Base-by-base conservation (phyloP, 2,329 filamentous ascomycete genomes). In the Camptophora hylomeconis region DNA sequence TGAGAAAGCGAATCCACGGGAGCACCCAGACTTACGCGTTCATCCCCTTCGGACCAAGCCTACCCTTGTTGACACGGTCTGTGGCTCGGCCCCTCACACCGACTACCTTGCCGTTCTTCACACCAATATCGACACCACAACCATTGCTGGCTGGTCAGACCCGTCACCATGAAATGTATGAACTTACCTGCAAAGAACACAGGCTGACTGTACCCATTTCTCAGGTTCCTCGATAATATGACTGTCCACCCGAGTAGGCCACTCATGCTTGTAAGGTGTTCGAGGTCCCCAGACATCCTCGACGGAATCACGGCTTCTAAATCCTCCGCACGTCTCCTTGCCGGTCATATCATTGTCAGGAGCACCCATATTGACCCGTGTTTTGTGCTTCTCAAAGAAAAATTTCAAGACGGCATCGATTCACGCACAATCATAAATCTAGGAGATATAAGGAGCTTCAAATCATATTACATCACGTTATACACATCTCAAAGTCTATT, bases 151-250 rank as follows among this genome's bases (percentile, higher is more conserved):
- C 20, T 13, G 12, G 11, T 26, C 9, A 31, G 17, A 25, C 11
- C 5, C n/a, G 16, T 25, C 13, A 13, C 26, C 11, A 23, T 24
- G 11, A 7, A 8, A n/a, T n/a, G n/a, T 11, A 12, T 11, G n/a
- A n/a, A 3, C 28, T n/a, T 40, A 53, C 51, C 48, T 53, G 44
- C 52, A 55, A 11, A 55, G 40, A 6, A 54, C 48, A 41, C 52
- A 56, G 2, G 52, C 53, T 35, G 51, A 54, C 33, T 54, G 51
- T 4, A 56, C 51, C 52, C 52, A 57, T 41, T 47, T 47, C 3
- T 56, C 51, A 1, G 50, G 50, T 19, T 49, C 45, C 15, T 55
- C 51, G 10, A 49, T 42, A 20, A 32, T 35, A 5, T 44, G 39
- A 13, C 31, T 23, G 31, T 56, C 53, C 4, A 48, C 42, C 21